Evolutionary conservation across 345 rosid genomes (phyloP), one percentile per base, ranked within the genome.

Genomic region (Hibiscus tridactylites): DNA sequence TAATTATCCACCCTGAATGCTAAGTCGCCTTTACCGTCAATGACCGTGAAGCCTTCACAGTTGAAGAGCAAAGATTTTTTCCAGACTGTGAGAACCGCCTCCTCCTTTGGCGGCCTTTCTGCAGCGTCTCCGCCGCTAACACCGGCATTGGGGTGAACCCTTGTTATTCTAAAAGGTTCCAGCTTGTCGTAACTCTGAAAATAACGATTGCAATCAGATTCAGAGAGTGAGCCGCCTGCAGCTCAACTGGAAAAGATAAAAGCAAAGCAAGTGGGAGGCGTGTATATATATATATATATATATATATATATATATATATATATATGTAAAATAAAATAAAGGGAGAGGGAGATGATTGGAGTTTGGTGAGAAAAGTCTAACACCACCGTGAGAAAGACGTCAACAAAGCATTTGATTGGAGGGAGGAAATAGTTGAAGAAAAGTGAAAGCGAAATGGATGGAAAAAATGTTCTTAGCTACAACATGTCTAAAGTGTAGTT

Each of bases 31-130:
- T 71, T 85, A 49, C 87, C 67, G 68, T 92, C 96, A 61, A 74
- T 90, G 66, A 92, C 99, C 2, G 99, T 90, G 75, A 86, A 95
- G n/a, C 99, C 99, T 10, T 90, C 86, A 79, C 99, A 95, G 80
- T 87, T 95, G 78, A 95, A 93, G 19, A 95, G 85, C 73, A 95
- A 81, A 1, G 99, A 95, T 77, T 95, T 95, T 82, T 81, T 90
- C 99, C 99, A 95, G 61, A 92, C 97, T 9, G 97, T 95, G 0
- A 90, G 73, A 13, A 78, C 83, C 31, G 74, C 71, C 33, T 24
- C 62, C 37, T 78, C 54, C 54, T 50, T 6, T 5, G 58, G 24
- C 58, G 58, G 19, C 21, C 9, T 50, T 73, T 74, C 56, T 16
- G 8, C 17, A 15, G 19, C 56, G 1, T 50, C 56, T 7, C 56